Conservation (phyloP, 2,329 filamentous ascomycete genomes). For the Colletotrichum gigasporum region DNA sequence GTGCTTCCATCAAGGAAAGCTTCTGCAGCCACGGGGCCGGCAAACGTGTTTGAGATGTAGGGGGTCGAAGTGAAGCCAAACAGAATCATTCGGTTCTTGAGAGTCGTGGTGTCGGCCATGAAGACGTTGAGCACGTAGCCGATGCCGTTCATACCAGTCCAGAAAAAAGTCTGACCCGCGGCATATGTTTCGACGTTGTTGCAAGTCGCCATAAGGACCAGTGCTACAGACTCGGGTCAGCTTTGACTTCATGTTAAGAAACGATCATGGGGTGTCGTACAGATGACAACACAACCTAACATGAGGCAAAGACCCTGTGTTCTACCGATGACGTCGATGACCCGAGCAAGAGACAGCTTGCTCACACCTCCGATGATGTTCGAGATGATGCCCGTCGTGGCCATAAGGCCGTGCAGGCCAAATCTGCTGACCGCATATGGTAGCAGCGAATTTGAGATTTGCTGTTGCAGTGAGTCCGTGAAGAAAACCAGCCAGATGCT, state of each 20-base stretch:
- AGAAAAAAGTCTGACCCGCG: constrained; percentile 63
- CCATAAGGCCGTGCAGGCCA: constrained; percentile 55
- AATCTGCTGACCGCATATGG: constrained; percentile 50
- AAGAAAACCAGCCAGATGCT: constrained; percentile 56
- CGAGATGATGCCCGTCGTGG: constrained; percentile 54
- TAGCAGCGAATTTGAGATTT: constrained; percentile 43
- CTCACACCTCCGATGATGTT: constrained; percentile 41
- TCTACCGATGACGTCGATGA: constrained; percentile 50
- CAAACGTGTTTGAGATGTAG: constrained; percentile 48
- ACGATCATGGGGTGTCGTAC: neutral
- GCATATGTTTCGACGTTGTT: constrained; percentile 57
- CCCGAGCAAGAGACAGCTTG: constrained; percentile 47
- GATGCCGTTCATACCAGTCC: constrained; percentile 53
- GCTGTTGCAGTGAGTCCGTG: constrained; percentile 50
- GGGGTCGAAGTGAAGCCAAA: constrained; percentile 44
- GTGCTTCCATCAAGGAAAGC: constrained; percentile 36
- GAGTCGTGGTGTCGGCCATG: constrained; percentile 42
- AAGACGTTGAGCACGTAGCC: constrained; percentile 42
- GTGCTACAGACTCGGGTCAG: constrained; percentile 47
- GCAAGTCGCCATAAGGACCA: constrained; percentile 68
- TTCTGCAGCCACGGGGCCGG: constrained; percentile 39
- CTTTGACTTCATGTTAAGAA: too few species aligned
- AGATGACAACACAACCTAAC: constrained; percentile 32
- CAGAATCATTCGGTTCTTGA: constrained; percentile 43
- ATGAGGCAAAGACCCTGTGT: constrained; percentile 45